Conservation (phyloP, 352 stramenopile genomes). For the Plasmopara halstedii region DNA sequence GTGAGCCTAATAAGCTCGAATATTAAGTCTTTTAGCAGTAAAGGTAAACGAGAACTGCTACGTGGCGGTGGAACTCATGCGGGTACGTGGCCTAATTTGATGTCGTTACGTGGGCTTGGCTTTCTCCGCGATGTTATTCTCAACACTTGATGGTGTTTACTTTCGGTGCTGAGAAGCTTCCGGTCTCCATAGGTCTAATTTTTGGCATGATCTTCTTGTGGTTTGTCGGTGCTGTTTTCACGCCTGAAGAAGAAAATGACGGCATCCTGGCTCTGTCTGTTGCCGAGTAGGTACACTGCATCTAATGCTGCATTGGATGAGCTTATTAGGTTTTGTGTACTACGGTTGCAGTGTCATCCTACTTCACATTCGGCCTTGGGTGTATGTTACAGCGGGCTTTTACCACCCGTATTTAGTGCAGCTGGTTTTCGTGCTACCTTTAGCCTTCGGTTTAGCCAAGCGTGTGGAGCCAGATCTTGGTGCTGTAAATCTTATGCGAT, state of each 20-base stretch:
- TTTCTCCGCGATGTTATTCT: background rate
- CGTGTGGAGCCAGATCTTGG: constrained; percentile 74
- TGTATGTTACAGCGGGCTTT: constrained; percentile 79
- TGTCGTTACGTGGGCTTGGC: background rate
- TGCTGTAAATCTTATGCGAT: constrained; percentile 43
- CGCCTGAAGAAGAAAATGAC: constrained; percentile 49
- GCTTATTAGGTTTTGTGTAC: background rate
- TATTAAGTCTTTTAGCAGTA: background rate
- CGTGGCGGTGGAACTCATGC: constrained; percentile 20
- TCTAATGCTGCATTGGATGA: background rate
- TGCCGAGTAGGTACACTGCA: constrained; percentile 42
- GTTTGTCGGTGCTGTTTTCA: constrained; percentile 67
- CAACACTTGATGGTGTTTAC: background rate
- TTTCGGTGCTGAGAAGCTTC: constrained; percentile 30
- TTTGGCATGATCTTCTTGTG: constrained; percentile 59
- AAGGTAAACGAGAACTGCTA: constrained; percentile 1
- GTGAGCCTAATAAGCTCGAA: constrained; percentile 13
- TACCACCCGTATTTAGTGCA: constrained; percentile 75
- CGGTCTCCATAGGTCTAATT: constrained; percentile 56
- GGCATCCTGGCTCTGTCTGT: constrained; percentile 76
- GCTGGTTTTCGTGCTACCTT: constrained; percentile 54
- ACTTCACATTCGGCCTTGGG: constrained; percentile 78
- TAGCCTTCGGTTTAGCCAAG: constrained; percentile 62
- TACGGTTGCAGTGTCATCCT: constrained; percentile 55
- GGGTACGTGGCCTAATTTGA: constrained; percentile 14